Evolutionary conservation across 495 filamentous ascomycete species (phyloP), one percentile per base, ranked within the genome.

Genomic region (Ramalina intermedia): DNA sequence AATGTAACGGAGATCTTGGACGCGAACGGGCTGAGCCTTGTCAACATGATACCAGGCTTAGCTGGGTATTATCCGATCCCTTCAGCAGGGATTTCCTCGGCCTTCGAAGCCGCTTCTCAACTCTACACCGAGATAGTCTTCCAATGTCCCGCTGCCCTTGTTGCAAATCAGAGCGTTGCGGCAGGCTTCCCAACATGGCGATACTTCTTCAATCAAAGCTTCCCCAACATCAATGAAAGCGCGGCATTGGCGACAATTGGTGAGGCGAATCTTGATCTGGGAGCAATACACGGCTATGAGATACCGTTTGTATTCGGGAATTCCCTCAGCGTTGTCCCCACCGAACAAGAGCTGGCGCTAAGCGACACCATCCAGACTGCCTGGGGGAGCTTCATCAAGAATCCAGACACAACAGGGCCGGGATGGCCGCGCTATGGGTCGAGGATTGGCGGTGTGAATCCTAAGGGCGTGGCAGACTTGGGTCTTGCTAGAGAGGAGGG

Each of bases 131-230:
- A 63, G 11, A n/a, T 52, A n/a, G 29, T 29, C 4, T 61, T 64
- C 37, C 58, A 61, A 37, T 60, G 61, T 43, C 53, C 53, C 5
- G 46, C 45, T 21, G 51, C 56, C 14, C 3, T 48, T 0, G 43
- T 59, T 24, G 63, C 61, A 1, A 55, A 63, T 29, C 43, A 35
- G 2, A 55, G 55, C 9, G 45, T 42, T 23, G 37, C 44, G 17
- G 44, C 46, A 5, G 59, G 54, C 17, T 44, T 59, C 18, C 57
- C 56, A 0, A 48, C 55, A 3, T 66, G 55, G 56, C 49, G 59
- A 20, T 65, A 63, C 52, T 57, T 50, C 37, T 66, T 58, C 53
- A 66, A 66, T 46, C 57, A 59, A 12, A 56, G 55, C 21, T 66
- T 66, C 41, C 59, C 62, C 1, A 66, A 65, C 50, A 52, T 33